Base-by-base conservation (phyloP, 805 yeast genomes). In the Lachancea fermentati region DNA sequence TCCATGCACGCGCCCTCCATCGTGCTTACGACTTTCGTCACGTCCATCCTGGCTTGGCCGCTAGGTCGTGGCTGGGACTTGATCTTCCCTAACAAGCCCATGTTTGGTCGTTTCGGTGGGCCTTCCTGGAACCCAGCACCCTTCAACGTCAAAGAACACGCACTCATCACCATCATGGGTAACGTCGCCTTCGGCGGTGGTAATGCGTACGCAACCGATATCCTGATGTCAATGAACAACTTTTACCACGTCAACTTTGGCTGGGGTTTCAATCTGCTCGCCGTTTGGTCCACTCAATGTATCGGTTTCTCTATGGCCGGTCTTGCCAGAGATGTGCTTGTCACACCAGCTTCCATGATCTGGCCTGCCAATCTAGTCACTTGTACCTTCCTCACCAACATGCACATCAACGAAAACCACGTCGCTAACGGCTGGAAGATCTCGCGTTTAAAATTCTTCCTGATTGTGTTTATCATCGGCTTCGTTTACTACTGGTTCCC, bases 291-390 rank as follows among this genome's bases (percentile, higher is more conserved):
- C 11, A 71, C 82, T 29, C 86, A 81, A 56, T 66, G 76, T 48
- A 67, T 82, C 37, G 88, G 89, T 7, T 77, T 78, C 47, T 80
- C 83, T 19, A 58, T 78, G 38, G 85, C 85, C 32, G 89, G 89
- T 22, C 39, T 81, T 42, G 66, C 74, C 30, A 67, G 81, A 47
- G 70, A 74, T 47, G 66, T 79, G 26, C 67, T 82, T 45, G 80
- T 82, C 12, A 73, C 73, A 43, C 82, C 87, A 4, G 71, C 80
- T 4, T 65, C 76, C n/a, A 75, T 79, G 60, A 69, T 81, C 37
- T 84, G 89, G 89, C 91, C 91, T 4, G 60, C 75, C 2, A 73
- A 72, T 51, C 67, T 83, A 55, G 83, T 79, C 37, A 76, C 81
- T 63, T 33, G 43, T 22, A 47, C 55, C 13, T 37, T 50, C 26